These are phyloP conservation scores for Primulina tabacum DNA, from an alignment of 257 asterid genomes.

Conservation along the genomic window DNA sequence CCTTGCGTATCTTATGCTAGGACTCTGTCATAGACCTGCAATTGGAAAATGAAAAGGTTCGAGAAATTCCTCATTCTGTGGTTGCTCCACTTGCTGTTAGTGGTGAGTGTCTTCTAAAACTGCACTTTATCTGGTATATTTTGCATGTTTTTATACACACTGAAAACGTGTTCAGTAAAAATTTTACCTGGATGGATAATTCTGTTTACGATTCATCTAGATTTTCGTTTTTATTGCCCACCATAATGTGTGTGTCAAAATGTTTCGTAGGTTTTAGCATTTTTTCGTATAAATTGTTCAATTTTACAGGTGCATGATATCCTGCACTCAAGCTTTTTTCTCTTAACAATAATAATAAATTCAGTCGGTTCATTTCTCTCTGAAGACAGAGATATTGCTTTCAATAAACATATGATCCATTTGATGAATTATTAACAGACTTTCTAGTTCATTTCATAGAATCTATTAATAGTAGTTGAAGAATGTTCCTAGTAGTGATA, in stretches of 20 bases:
- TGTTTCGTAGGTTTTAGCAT: too few species aligned
- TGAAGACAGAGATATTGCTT: background rate
- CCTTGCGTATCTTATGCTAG: slow-evolving; percentile 35
- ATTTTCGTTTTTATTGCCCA: too few species aligned
- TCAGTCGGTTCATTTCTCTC: background rate
- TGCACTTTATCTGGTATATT: slow-evolving; percentile 1
- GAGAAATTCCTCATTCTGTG: slow-evolving; percentile 69
- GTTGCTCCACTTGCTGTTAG: slow-evolving; percentile 93
- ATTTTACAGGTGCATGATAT: too few species aligned
- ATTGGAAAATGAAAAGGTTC: slow-evolving; percentile 73
- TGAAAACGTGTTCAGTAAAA: slow-evolving; percentile 2
- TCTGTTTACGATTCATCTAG: background rate
- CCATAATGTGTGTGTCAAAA: too few species aligned
- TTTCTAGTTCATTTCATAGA: background rate
- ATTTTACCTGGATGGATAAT: background rate
- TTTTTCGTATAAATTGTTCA: too few species aligned
- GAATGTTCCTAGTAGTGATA: slow-evolving; percentile 18
- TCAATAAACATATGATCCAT: background rate
- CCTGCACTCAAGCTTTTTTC: background rate
- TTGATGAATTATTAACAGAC: background rate
- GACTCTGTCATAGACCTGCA: slow-evolving; percentile 49
- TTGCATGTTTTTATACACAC: background rate
- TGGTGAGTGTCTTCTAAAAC: slow-evolving; percentile 50
- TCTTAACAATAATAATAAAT: background rate
- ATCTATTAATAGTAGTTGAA: slow-evolving; percentile 3